Evolutionary conservation across 257 asterid species (phyloP).

Genomic region (Gentiana macrophylla): DNA sequence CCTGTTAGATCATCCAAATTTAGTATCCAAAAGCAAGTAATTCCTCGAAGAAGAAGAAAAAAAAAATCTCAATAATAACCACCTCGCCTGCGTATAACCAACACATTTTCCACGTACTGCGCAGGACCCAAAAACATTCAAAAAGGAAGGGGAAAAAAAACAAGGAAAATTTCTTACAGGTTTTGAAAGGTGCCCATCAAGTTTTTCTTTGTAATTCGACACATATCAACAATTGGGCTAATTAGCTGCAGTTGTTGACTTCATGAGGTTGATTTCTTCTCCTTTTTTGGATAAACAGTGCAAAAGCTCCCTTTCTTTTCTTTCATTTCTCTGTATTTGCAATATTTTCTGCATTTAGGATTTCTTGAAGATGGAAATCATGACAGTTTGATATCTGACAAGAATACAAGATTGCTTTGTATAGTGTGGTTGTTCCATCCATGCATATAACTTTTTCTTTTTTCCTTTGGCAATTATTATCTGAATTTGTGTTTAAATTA

Average conservation of each 20-base stretch:
- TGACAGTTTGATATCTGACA: not conserved
- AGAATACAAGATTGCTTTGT: not conserved
- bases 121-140: constrained; percentile 10
- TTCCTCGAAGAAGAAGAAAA: not conserved
- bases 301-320: no score
- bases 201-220: constrained; percentile 8
- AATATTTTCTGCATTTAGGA: no score
- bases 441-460: not conserved
- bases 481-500: constrained; percentile 2
- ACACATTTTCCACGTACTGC: constrained; percentile 12
- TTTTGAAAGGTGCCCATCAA: constrained; percentile 4
- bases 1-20: constrained; percentile 3
- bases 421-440: no score
- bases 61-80: constrained; percentile 14
- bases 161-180: not conserved
- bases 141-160: not conserved
- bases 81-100: constrained; percentile 20
- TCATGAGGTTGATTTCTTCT: constrained; percentile 5
- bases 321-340: no score
- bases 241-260: constrained; percentile 25
- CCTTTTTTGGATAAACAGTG: not conserved
- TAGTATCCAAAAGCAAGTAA: not conserved
- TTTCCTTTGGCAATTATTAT: not conserved
- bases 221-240: constrained; percentile 15
- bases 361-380: constrained; percentile 3